Evolutionary conservation across 148 eudicot species (phyloP), one percentile per base, ranked within the genome.

Genomic region (Camellia granthamiana): DNA sequence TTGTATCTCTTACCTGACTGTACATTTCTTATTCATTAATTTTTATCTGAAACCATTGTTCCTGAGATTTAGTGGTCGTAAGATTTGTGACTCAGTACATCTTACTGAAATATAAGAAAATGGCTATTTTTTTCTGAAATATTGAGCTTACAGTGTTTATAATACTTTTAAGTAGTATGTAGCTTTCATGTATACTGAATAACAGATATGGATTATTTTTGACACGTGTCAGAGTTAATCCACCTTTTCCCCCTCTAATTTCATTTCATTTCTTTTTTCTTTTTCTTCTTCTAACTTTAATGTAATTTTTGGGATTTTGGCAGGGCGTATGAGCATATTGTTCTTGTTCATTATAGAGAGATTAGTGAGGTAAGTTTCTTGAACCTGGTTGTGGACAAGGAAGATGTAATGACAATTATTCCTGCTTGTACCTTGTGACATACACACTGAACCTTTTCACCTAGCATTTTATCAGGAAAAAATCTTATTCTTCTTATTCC

Each of bases 261-360:
- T 54, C 7, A 15, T 11, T 15, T 8, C 13, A 54, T 2, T 70
- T 30, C 19, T 52, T 18, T 80, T 21, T 74, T 18, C 19, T 72
- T 13, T 6, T 14, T 55, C 6, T 14, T 55, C 6, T 55, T 38
- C 38, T 51, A 21, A 21, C 10, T 18, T 62, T 55, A 21, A 16
- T 23, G n/a, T 49, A 30, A 41, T 62, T 73, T 41, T 76, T 42
- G 69, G 52, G 15, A 42, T 72, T 84, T 75, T 76, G 78, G 81
- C 85, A 96, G 99, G 92, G 91, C 88, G 21, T 82, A 80, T 79
- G 98, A 93, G 76, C 99, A 96, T 83, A 96, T 96, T 89, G 99
- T 96, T 82, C 97, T 96, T 82, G 99, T 96, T 83, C 99, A 96
- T 87, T 96, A 96, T 86, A 90, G 99, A 88, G 94, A 96, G 52